Evolutionary conservation across 1,139 yeast genomes (phyloP).

Genomic region (Protomyces macrosporus): DNA sequence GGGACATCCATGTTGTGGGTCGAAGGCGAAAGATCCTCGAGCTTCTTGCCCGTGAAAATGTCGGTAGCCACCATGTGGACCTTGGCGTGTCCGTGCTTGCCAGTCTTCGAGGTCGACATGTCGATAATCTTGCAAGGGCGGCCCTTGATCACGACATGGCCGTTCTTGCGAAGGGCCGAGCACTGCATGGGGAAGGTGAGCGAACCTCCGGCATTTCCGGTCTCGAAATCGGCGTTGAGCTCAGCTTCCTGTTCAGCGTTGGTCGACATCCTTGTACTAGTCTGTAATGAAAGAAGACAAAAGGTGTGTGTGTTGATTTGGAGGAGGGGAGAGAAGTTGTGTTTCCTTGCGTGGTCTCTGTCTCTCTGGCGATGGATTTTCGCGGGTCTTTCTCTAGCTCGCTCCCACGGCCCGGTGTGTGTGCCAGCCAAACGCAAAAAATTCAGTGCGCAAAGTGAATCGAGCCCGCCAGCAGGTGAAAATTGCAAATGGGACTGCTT

Average conservation of each 20-base stretch:
- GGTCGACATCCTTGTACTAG: slow-evolving; percentile 7
- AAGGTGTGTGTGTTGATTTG: neutral
- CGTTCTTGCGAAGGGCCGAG: slow-evolving; percentile 99
- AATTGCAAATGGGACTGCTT: no score
- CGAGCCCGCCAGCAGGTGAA: no score
- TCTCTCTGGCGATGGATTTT: neutral
- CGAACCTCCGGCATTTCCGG: slow-evolving; percentile 99
- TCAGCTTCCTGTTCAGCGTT: slow-evolving; percentile 25
- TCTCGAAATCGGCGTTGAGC: slow-evolving; percentile 79
- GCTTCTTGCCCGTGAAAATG: slow-evolving; percentile 98
- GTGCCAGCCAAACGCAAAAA: no score
- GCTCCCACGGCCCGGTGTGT: neutral
- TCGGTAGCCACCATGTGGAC: slow-evolving; percentile 98
- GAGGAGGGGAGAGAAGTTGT: neutral
- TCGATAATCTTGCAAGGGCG: slow-evolving; percentile 99
- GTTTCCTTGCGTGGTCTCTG: neutral
- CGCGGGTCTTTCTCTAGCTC: neutral
- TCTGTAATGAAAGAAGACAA: no score
- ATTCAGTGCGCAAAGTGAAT: no score
- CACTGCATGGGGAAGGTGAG: slow-evolving; percentile 98
- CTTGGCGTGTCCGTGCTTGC: slow-evolving; percentile 99
- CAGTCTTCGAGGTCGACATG: slow-evolving; percentile 99
- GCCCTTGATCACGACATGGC: slow-evolving; percentile 93
- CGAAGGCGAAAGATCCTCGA: slow-evolving; percentile 99
- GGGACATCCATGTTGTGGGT: slow-evolving; percentile 99